Evolutionary conservation across 2,329 filamentous ascomycete species (phyloP).

Genomic region (Ambrosiella xylebori): DNA sequence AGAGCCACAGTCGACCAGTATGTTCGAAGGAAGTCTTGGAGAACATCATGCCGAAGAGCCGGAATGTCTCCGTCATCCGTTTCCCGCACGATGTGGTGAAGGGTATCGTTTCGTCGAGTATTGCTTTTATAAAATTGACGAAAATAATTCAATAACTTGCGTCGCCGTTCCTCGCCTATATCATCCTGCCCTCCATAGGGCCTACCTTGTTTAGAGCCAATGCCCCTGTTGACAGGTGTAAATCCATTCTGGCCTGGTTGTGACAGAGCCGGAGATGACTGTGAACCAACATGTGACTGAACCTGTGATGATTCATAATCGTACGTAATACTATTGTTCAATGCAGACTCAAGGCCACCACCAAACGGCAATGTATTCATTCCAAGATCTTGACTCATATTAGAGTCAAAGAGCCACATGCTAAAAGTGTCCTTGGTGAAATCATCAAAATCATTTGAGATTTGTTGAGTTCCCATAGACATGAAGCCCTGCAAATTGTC

Average conservation of each 20-base stretch:
- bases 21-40: constrained; percentile 68
- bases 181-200: neutral
- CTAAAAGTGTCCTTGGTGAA: constrained; percentile 28
- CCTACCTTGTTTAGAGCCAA: neutral
- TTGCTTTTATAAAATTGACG: neutral
- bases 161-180: constrained; percentile 24
- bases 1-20: constrained; percentile 80
- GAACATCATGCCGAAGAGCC: constrained; percentile 55
- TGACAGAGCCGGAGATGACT: neutral
- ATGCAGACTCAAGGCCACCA: constrained; percentile 33
- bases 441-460: constrained; percentile 15
- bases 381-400: constrained; percentile 25
- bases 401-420: constrained; percentile 33
- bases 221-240: neutral
- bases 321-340: constrained; percentile 34
- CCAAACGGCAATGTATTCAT: constrained; percentile 29
- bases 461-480: neutral
- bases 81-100: constrained; percentile 23
- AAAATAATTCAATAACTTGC: neutral
- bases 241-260: neutral
- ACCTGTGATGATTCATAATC: constrained; percentile 31
- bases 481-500: no score
- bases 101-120: constrained; percentile 8
- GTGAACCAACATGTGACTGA: constrained; percentile 27
- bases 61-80: constrained; percentile 25